These are phyloP conservation scores for Nigrospora sphaerica DNA, from an alignment of 2,329 filamentous ascomycete species.

Conservation along the genomic window DNA sequence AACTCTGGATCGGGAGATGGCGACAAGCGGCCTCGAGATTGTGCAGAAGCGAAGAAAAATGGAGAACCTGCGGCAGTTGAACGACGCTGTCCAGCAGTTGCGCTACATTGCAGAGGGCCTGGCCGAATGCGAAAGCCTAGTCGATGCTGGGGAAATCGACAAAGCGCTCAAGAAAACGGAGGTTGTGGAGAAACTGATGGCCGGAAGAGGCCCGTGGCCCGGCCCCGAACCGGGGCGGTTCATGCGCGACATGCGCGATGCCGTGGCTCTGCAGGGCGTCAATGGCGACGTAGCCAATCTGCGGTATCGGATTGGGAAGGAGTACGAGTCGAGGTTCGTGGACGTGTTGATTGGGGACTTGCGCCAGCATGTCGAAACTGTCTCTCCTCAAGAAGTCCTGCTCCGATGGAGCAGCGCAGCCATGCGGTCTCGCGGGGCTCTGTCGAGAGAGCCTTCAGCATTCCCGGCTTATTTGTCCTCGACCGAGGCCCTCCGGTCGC, in stretches of 20 bases:
- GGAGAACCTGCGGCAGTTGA: slow-evolving; percentile 78
- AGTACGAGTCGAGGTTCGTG: slow-evolving; percentile 76
- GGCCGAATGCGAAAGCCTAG: slow-evolving; percentile 67
- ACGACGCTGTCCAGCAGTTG: slow-evolving; percentile 77
- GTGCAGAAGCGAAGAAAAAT: slow-evolving; percentile 74
- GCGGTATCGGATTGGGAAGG: slow-evolving; percentile 75
- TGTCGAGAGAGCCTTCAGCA: slow-evolving; percentile 58
- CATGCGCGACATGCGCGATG: slow-evolving; percentile 63
- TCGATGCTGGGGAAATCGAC: slow-evolving; percentile 79
- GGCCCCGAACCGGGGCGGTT: slow-evolving; percentile 22
- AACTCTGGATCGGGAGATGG: slow-evolving; percentile 80
- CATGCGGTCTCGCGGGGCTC: slow-evolving; percentile 61
- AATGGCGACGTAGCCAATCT: slow-evolving; percentile 70
- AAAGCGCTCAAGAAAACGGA: slow-evolving; percentile 73
- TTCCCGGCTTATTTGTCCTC: slow-evolving; percentile 75
- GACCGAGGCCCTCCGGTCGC: slow-evolving; percentile 61
- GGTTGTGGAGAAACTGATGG: slow-evolving; percentile 69
- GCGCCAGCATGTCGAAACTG: slow-evolving; percentile 68
- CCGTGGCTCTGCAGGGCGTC: slow-evolving; percentile 75
- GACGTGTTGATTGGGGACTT: slow-evolving; percentile 73
- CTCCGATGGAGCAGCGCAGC: slow-evolving; percentile 79
- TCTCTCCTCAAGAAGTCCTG: slow-evolving; percentile 66
- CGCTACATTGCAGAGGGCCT: slow-evolving; percentile 71
- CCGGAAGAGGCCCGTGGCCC: slow-evolving; percentile 41
- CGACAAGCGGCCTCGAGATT: slow-evolving; percentile 75